A percentile compares a stretch with the other conserved stretches of the same genome.
Conservation (phyloP, 371 early-diverging fungal genomes). For the Sporodiniella umbellata region DNA sequence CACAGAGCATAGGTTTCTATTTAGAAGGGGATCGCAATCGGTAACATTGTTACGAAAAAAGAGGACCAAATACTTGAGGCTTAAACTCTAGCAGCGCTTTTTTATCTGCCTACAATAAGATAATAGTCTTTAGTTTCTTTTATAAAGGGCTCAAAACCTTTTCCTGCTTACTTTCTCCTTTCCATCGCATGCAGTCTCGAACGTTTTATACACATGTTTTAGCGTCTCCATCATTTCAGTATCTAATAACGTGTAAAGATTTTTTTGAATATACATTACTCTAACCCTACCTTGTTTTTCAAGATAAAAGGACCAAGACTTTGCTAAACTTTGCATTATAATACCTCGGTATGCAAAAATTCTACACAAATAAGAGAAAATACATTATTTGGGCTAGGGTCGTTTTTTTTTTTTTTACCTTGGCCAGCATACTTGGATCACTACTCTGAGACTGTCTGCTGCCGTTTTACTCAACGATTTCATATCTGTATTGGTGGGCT, state of each 20-base stretch:
- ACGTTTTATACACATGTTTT: slow-evolving; percentile 9
- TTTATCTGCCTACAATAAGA: slow-evolving; percentile 7
- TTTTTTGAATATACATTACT: no score
- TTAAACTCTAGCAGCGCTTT: slow-evolving; percentile 14
- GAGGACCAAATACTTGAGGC: slow-evolving; percentile 5
- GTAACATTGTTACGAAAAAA: slow-evolving; percentile 3
- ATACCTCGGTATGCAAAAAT: slow-evolving; percentile 18
- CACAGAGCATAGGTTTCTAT: no score
- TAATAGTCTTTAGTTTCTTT: neutral
- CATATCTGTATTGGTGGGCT: slow-evolving; percentile 2
- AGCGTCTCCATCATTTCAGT: slow-evolving; percentile 12
- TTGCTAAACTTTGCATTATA: slow-evolving; percentile 24
- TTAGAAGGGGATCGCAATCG: no score
- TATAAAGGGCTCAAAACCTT: no score
- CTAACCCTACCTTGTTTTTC: slow-evolving; percentile 1
- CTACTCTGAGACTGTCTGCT: slow-evolving; percentile 7
- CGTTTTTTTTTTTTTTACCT: slow-evolving; percentile 15
- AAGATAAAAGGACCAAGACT: slow-evolving; percentile 23
- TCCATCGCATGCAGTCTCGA: slow-evolving; percentile 23
- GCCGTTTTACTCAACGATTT: slow-evolving; percentile 17
- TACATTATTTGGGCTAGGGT: no score
- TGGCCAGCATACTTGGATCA: slow-evolving; percentile 36
- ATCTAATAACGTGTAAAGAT: slow-evolving; percentile 1
- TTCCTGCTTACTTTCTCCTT: slow-evolving; percentile 8
- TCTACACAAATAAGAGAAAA: no score